These are phyloP conservation scores for Globisporangium recalcitrans DNA, from an alignment of 352 stramenopile species.

Conservation along the genomic window DNA sequence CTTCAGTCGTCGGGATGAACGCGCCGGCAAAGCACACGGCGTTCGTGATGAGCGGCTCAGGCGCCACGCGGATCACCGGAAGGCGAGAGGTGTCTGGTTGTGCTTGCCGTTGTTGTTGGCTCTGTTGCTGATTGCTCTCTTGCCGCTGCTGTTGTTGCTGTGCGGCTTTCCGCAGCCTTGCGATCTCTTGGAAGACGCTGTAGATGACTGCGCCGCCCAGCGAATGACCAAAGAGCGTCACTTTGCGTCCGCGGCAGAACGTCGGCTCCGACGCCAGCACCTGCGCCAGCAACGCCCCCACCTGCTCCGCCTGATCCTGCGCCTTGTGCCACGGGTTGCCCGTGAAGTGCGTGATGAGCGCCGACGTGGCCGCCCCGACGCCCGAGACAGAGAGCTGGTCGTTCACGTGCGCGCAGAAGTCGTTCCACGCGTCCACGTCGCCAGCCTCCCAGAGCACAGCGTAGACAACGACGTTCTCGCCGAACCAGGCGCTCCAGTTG, in stretches of 20 bases:
- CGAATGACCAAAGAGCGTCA: constrained; percentile 78
- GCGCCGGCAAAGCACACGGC: constrained; percentile 70
- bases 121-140: background rate
- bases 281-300: constrained; percentile 65
- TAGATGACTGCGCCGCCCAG: constrained; percentile 73
- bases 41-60: constrained; percentile 32
- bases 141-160: background rate
- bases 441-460: constrained; percentile 77
- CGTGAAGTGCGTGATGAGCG: constrained; percentile 68
- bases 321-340: constrained; percentile 83
- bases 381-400: constrained; percentile 40
- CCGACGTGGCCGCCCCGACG: constrained; percentile 34
- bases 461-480: constrained; percentile 43
- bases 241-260: constrained; percentile 41
- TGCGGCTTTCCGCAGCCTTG: constrained; percentile 26
- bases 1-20: constrained; percentile 41
- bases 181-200: constrained; percentile 64
- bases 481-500: constrained; percentile 62
- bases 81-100: background rate
- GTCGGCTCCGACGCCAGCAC: constrained; percentile 50
- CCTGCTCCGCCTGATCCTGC: constrained; percentile 73
- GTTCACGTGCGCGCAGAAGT: constrained; percentile 74
- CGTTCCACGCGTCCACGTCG: constrained; percentile 63
- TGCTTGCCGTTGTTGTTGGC: background rate
- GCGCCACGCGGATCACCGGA: background rate